A percentile compares a stretch with the other conserved stretches of the same genome.
These are phyloP conservation scores for Hymenoscyphus scutula DNA, from an alignment of 2,329 filamentous ascomycete species.

Conservation along the genomic window DNA sequence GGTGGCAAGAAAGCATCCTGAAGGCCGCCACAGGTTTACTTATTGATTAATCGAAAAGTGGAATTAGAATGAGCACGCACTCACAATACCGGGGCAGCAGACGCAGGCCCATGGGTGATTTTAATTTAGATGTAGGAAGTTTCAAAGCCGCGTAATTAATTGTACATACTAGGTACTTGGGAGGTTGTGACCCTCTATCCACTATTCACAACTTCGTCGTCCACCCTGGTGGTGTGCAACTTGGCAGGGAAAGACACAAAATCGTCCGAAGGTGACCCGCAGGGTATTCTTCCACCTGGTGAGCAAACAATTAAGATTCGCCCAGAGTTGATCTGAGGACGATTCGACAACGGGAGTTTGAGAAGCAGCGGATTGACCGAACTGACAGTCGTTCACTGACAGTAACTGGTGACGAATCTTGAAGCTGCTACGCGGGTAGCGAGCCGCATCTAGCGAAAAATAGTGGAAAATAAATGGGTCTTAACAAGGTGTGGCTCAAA, in stretches of 20 bases:
- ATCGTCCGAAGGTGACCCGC: background rate
- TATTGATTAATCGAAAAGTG: constrained; percentile 12
- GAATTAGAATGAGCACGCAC: background rate
- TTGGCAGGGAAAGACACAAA: background rate
- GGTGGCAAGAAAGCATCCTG: constrained; percentile 8
- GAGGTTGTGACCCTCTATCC: too few species aligned
- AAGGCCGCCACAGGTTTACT: constrained; percentile 8
- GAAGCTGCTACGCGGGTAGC: constrained; percentile 4
- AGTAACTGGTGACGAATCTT: constrained; percentile 26
- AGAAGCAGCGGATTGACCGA: constrained; percentile 7
- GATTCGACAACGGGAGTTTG: constrained; percentile 23
- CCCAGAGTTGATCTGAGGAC: constrained; percentile 1
- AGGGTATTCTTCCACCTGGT: background rate
- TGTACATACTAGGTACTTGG: background rate
- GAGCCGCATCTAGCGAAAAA: background rate
- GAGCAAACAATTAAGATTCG: background rate
- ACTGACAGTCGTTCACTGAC: constrained; percentile 7
- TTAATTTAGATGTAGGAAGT: background rate
- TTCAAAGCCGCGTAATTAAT: background rate
- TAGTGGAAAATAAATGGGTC: background rate
- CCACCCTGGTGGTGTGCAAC: background rate
- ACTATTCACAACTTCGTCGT: background rate
- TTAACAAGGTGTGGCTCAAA: constrained; percentile 5
- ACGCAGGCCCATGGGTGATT: background rate
- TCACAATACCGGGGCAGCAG: background rate